phyloP scores from a whole-genome alignment of 1,284 basidiomycete genomes.

The Athelia sp. region DNA sequence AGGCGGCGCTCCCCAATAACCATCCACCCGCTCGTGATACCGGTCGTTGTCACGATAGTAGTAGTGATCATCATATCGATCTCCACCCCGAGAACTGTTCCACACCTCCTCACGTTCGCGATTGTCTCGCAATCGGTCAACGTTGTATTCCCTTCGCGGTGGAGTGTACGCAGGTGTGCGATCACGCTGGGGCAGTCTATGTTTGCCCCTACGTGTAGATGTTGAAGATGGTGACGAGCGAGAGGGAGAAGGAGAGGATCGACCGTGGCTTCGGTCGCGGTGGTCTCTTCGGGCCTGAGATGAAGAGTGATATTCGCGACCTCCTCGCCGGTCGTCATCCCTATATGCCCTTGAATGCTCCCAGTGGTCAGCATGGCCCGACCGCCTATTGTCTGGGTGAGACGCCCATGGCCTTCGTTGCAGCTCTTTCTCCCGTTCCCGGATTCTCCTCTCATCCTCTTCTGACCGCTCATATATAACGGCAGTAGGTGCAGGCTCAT shows the following conservation, averaged over 20 bases:
- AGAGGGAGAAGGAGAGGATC: conserved; percentile 31
- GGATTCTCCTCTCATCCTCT: conserved; percentile 37
- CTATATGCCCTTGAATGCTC: conserved; percentile 15
- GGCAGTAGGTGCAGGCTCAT: conserved; percentile 18
- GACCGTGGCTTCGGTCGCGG: conserved; percentile 24
- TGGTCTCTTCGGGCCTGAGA: conserved; percentile 8
- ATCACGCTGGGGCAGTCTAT: conserved; percentile 37
- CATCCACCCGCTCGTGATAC: background rate
- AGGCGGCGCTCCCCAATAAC: conserved; percentile 4
- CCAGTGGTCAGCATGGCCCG: conserved; percentile 22
- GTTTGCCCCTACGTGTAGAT: conserved; percentile 26
- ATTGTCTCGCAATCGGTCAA: conserved; percentile 26
- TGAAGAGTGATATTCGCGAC: conserved; percentile 13
- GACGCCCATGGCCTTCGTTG: conserved; percentile 1
- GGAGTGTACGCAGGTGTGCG: conserved; percentile 32
- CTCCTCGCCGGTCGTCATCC: conserved; percentile 15
- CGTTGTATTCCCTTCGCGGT: conserved; percentile 21
- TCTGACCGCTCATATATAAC: conserved; percentile 38
- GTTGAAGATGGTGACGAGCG: conserved; percentile 12
- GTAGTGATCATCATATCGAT: conserved; percentile 14
- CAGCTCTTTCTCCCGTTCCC: conserved; percentile 26
- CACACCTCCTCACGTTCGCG: conserved; percentile 24
- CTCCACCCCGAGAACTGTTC: conserved; percentile 19
- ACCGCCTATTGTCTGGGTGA: conserved; percentile 6
- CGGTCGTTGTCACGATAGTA: conserved; percentile 19